Base-by-base conservation (phyloP, 192 early-diverging fungal species). In the Gonapodya sp. region DNA sequence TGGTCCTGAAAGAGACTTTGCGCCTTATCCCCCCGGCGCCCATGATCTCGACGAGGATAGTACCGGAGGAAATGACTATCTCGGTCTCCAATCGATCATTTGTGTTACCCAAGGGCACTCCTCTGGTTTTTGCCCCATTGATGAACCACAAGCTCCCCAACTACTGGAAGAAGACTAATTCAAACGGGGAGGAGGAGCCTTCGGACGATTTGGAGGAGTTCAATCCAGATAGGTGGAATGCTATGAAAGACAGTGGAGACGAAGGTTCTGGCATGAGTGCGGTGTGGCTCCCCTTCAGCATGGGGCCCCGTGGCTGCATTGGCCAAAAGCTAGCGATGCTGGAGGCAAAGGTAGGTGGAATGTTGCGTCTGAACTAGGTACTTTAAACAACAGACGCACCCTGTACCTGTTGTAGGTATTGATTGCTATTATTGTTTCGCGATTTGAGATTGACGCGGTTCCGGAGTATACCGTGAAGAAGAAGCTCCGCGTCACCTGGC, bases 261-360 rank as follows among this genome's bases (percentile, higher is more conserved):
- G 36, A 73, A 33, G 78, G 78, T 31, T 79, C 81, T 31, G 36
- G 83, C 72, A 64, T 64, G 46, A 64, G 46, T 64, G 46, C 46
- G 46, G 46, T 64, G 8, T 83, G 87, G 80, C 1, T 85, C 1
- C 89, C 90, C 0, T 91, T 91, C 77, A 79, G 87, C 36, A 85
- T 87, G 0, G 90, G 90, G 32, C 84, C 85, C 30, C 73, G 88
- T 0, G 87, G 88, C 34, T 91, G 90, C 35, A 90, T 91, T 34
- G 90, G 90, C 18, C 84, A 86, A 74, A 85, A 84, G 81, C 87
- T 91, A 80, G 90, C 89, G 37, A 80, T 87, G 79, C 85, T 87
- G 31, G 90, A 91, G 82, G 83, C 87, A 64, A 91, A 91, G 83
- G 82, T 90, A 46, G 75, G 75, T 77, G 83, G 82, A 89, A 46